A percentile compares a stretch with the other conserved stretches of the same genome.
phyloP scores from a whole-genome alignment of 1,284 basidiomycete species.

The Schizopora paradoxa region DNA sequence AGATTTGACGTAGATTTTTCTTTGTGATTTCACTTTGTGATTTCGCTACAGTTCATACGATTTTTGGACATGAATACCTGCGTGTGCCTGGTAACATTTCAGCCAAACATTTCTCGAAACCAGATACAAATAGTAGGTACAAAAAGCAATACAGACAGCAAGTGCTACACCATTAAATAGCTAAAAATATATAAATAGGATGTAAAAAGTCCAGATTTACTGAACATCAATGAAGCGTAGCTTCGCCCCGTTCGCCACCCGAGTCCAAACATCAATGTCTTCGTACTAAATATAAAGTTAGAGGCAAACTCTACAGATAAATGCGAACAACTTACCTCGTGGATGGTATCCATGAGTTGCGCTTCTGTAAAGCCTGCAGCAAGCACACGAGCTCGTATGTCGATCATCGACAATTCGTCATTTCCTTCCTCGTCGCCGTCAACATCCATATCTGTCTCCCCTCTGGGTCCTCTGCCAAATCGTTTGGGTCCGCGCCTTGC shows the following conservation, averaged over 20 bases:
- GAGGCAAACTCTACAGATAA: constrained; percentile 13
- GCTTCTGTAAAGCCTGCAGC: constrained; percentile 87
- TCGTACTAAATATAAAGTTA: constrained; percentile 60
- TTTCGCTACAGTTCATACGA: too few species aligned
- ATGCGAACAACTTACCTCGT: constrained; percentile 49
- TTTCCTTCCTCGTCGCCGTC: constrained; percentile 51
- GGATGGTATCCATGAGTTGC: constrained; percentile 80
- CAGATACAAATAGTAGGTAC: too few species aligned
- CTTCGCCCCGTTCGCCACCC: constrained; percentile 73
- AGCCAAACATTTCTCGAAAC: too few species aligned
- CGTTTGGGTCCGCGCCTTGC: constrained; percentile 36
- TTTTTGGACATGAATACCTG: too few species aligned
- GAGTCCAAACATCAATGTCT: constrained; percentile 68
- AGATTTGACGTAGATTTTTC: constrained; percentile 18
- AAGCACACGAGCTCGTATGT: constrained; percentile 79
- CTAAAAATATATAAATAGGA: not conserved
- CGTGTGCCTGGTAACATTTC: too few species aligned
- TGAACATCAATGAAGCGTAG: constrained; percentile 46
- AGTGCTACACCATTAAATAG: too few species aligned
- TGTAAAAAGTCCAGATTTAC: not conserved
- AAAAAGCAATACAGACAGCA: too few species aligned
- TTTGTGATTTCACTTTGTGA: too few species aligned
- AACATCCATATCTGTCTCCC: constrained; percentile 65
- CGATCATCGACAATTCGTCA: constrained; percentile 72
- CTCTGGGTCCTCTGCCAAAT: constrained; percentile 61